These are phyloP conservation scores for Curvularia verruculosa DNA, from an alignment of 2,329 filamentous ascomycete genomes.

Conservation along the genomic window DNA sequence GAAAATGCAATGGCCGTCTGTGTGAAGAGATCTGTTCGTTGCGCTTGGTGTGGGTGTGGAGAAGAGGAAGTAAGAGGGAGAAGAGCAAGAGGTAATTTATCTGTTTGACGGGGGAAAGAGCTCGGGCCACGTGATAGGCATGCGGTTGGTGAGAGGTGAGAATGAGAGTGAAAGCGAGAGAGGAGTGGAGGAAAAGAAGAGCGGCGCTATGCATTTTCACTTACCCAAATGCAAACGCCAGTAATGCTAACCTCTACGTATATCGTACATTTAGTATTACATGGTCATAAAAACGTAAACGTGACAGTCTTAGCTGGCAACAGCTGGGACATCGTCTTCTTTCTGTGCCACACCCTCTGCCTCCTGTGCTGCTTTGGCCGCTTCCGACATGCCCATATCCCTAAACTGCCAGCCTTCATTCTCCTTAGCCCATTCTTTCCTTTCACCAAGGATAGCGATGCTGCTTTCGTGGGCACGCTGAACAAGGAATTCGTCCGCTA, in stretches of 20 bases:
- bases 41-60: slow-evolving; percentile 29
- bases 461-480: slow-evolving; percentile 68
- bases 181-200: slow-evolving; percentile 9
- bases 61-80: background rate
- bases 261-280: slow-evolving; percentile 26
- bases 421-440: slow-evolving; percentile 71
- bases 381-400: slow-evolving; percentile 68
- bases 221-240: slow-evolving; percentile 16
- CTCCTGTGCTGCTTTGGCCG: slow-evolving; percentile 26
- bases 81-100: background rate
- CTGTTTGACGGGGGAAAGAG: background rate
- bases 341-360: slow-evolving; percentile 26
- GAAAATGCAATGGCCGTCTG: slow-evolving; percentile 27
- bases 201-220: slow-evolving; percentile 20
- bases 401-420: slow-evolving; percentile 74
- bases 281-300: slow-evolving; percentile 6
- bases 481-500: slow-evolving; percentile 81
- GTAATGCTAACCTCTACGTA: slow-evolving; percentile 21
- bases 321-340: slow-evolving; percentile 23
- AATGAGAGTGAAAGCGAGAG: background rate
- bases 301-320: slow-evolving; percentile 7
- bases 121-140: background rate
- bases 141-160: background rate
- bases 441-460: slow-evolving; percentile 79
- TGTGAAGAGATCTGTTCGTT: slow-evolving; percentile 34